Evolutionary conservation across 2,329 filamentous ascomycete species (phyloP).

Genomic region (Pseudodiploospora longispora): DNA sequence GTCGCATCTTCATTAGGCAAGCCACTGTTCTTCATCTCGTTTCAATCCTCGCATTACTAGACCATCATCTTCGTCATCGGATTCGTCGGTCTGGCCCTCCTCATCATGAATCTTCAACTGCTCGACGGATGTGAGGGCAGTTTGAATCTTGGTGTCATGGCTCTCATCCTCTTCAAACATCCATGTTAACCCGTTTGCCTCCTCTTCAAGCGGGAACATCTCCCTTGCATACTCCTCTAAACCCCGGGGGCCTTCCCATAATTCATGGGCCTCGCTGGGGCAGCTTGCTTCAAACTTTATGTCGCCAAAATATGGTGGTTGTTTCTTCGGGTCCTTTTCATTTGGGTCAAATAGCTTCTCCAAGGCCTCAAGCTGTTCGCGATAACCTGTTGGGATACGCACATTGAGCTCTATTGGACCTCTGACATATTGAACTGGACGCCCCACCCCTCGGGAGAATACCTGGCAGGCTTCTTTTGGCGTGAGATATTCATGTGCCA

Average conservation of each 20-base stretch:
- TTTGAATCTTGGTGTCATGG: constrained; percentile 28
- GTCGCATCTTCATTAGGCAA: constrained; percentile 31
- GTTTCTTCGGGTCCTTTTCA: constrained; percentile 43
- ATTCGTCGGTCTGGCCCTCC: constrained; percentile 32
- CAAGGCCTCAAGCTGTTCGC: constrained; percentile 70
- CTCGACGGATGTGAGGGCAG: constrained; percentile 27
- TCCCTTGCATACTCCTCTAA: constrained; percentile 93
- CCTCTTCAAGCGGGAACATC: constrained; percentile 89
- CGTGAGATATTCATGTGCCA: constrained; percentile 84
- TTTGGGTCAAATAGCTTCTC: constrained; percentile 50
- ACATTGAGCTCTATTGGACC: constrained; percentile 78
- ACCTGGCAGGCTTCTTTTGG: constrained; percentile 73
- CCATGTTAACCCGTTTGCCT: constrained; percentile 89
- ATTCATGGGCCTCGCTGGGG: constrained; percentile 64
- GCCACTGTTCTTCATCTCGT: constrained; percentile 52
- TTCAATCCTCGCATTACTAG: constrained; percentile 50
- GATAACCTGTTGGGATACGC: constrained; percentile 79
- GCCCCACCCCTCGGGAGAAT: constrained; percentile 70
- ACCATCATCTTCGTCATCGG: constrained; percentile 49
- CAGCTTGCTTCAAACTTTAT: constrained; percentile 51
- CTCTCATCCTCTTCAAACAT: constrained; percentile 55
- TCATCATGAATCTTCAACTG: constrained; percentile 33
- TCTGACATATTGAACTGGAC: constrained; percentile 69
- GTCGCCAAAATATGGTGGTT: constrained; percentile 58
- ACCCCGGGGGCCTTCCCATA: constrained; percentile 88